Base-by-base conservation (phyloP, 352 stramenopile genomes). In the Pythium monospermum region DNA sequence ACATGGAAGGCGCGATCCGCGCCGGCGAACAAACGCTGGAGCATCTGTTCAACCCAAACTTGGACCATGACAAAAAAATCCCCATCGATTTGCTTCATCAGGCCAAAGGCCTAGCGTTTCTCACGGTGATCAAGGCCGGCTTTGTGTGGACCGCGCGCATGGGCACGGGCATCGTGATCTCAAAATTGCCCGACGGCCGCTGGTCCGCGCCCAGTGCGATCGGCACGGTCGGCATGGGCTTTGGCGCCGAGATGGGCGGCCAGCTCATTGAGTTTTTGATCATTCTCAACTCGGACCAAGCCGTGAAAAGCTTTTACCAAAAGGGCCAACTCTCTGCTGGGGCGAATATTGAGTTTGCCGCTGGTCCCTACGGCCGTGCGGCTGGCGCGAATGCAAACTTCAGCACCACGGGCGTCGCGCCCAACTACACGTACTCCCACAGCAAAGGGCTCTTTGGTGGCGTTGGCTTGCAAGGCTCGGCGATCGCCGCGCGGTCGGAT, bases 121-220 rank as follows among this genome's bases (percentile, higher is more conserved):
- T 97, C 44, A 97, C 90, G 27, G 85, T 97, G 13, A 62, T 96
- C 57, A 97, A 97, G 71, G 88, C 68, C 21, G 86, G 80, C 32
- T 94, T 95, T 63, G 81, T 94, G 51, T 87, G 73, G 74, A 94
- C 83, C 8, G 85, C 73, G 50, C 88, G 87, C 55, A 64, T 94
- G 25, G 83, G 83, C 61, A 90, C 81, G 44, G 96, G 96, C 36
- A 80, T 99, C 41, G 87, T 99, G 15, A 82, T 99, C 59, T 82
- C 93, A 15, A 92, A 96, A 55, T 77, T 98, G 10, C 80, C 82
- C 3, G 91, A 98, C 66, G 94, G 94, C 12, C 90, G 86, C 39
- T 98, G 96, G 95, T 98, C 87, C 37, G 92, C 95, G 15, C 96
- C 96, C 15, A 97, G 84, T 21, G 94, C 94, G 6, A 98, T 99